phyloP scores from a whole-genome alignment of 2,329 filamentous ascomycete species.

The Calonectria henricotiae region DNA sequence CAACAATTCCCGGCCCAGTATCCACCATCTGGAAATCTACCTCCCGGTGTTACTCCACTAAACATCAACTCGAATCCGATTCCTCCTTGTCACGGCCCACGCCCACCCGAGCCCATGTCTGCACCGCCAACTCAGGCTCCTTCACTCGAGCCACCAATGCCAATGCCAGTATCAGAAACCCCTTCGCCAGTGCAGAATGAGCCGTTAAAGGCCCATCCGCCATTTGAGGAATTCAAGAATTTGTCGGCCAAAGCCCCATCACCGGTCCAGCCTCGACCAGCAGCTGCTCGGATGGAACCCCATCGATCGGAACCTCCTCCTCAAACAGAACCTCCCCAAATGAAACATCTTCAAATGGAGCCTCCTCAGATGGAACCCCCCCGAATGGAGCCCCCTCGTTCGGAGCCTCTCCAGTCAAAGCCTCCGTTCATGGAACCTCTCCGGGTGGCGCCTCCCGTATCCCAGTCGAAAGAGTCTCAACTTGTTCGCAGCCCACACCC shows the following conservation, averaged over 20 bases:
- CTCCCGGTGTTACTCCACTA: neutral
- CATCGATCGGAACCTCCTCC: neutral
- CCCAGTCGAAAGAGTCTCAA: neutral
- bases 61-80: conserved; percentile 11
- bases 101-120: conserved; percentile 14
- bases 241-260: neutral
- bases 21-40: conserved; percentile 1
- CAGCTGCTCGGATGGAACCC: neutral
- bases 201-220: neutral
- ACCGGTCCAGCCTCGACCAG: neutral
- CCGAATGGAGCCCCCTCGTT: neutral
- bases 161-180: neutral
- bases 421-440: neutral
- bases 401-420: neutral
- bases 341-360: neutral
- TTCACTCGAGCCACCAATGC: neutral
- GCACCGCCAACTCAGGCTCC: conserved; percentile 14
- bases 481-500: conserved; percentile 25
- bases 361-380: neutral
- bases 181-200: conserved; percentile 7
- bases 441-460: neutral
- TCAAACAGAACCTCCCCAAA: neutral
- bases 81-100: conserved; percentile 14
- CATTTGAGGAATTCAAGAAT: conserved; percentile 1
- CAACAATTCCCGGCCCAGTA: conserved; percentile 7